Conservation (phyloP, 371 early-diverging fungal species). For the Lichtheimia corymbifera region DNA sequence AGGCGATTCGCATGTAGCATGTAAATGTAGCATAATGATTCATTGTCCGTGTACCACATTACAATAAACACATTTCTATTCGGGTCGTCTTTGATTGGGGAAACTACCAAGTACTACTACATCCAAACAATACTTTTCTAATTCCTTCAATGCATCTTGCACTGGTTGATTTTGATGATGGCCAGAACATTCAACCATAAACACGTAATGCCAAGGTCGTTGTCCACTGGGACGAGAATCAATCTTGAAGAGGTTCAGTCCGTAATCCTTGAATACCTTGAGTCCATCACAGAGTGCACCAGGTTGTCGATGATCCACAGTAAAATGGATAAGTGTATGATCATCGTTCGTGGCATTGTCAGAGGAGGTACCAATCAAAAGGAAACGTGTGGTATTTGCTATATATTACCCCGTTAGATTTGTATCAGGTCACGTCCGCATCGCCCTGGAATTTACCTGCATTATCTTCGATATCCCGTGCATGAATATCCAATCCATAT, state of each 20-base stretch:
- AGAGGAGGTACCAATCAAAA: slow-evolving; percentile 78
- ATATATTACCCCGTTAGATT: neutral
- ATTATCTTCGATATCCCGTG: slow-evolving; percentile 74
- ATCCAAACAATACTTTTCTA: slow-evolving; percentile 75
- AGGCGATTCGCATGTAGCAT: too few relatives aligned
- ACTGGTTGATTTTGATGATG: slow-evolving; percentile 73
- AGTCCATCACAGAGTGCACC: slow-evolving; percentile 90
- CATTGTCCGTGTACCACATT: too few relatives aligned
- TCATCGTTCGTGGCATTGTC: slow-evolving; percentile 75
- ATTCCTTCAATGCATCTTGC: slow-evolving; percentile 57
- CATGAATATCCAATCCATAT: slow-evolving; percentile 78
- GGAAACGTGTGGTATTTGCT: slow-evolving; percentile 92
- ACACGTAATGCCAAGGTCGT: slow-evolving; percentile 90
- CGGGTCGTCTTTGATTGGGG: slow-evolving; percentile 66
- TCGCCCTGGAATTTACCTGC: slow-evolving; percentile 10
- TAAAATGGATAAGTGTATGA: slow-evolving; percentile 80
- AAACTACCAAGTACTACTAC: slow-evolving; percentile 83
- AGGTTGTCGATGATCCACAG: slow-evolving; percentile 88
- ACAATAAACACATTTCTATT: slow-evolving; percentile 16
- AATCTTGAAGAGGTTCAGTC: slow-evolving; percentile 87
- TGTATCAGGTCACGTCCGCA: too few relatives aligned
- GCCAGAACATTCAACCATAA: slow-evolving; percentile 87
- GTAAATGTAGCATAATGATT: too few relatives aligned
- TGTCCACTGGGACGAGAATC: slow-evolving; percentile 87
- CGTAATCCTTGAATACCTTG: slow-evolving; percentile 78